Evolutionary conservation across 108 stramenopile genomes (phyloP).

Genomic region (Nitzschia palea): DNA sequence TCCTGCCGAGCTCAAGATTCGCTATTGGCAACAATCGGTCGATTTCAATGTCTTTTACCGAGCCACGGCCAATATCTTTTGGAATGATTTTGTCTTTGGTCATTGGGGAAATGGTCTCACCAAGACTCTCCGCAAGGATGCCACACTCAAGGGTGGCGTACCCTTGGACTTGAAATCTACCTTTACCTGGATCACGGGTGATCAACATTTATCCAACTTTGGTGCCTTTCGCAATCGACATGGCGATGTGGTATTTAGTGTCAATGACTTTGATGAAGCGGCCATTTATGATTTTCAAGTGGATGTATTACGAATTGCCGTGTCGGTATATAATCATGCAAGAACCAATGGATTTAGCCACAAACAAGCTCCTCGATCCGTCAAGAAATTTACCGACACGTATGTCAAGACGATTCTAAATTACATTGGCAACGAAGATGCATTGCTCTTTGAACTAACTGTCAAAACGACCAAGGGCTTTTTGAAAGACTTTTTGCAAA

Average conservation of each 20-base stretch:
- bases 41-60: conserved; percentile 62
- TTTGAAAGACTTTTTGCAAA: conserved; percentile 44
- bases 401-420: conserved; percentile 47
- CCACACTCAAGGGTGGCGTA: conserved; percentile 36
- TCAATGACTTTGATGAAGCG: conserved; percentile 74
- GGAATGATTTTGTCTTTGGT: conserved; percentile 50
- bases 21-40: conserved; percentile 34
- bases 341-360: conserved; percentile 43
- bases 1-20: background rate
- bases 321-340: conserved; percentile 55
- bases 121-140: background rate
- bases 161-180: conserved; percentile 37
- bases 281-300: conserved; percentile 68
- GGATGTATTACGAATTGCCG: conserved; percentile 61
- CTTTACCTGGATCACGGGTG: conserved; percentile 72
- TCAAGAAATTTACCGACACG: conserved; percentile 47
- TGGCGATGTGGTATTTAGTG: conserved; percentile 58
- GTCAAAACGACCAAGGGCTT: conserved; percentile 39
- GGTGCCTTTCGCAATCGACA: conserved; percentile 57
- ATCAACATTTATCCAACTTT: conserved; percentile 71
- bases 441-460: conserved; percentile 22
- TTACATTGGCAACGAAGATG: conserved; percentile 56
- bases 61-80: conserved; percentile 55
- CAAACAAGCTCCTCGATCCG: conserved; percentile 25
- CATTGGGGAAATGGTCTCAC: conserved; percentile 4